Evolutionary conservation across 768 basidiomycete species (phyloP), one percentile per base, ranked within the genome.

Genomic region (Obba rivulosa): DNA sequence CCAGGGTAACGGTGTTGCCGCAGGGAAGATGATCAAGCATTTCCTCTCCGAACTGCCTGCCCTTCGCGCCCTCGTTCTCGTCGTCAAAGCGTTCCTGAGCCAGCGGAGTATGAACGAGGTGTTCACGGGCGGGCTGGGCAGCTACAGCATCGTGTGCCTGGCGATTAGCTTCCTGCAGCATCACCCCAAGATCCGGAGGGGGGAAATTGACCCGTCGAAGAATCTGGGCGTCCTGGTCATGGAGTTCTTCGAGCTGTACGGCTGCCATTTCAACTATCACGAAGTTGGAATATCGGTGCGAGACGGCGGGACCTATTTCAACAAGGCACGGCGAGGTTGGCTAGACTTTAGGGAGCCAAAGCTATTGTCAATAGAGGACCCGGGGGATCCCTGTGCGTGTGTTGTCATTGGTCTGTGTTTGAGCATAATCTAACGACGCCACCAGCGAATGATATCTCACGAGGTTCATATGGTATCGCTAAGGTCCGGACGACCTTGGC

Each of bases 211-310:
- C 57, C 81, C 92, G 0, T 81, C 83, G 55, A 74, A 79, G 58
- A 98, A 98, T 60, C 74, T 98, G 9, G 96, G 96, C 2, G 88
- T 94, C n/a, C 70, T 99, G 46, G 77, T 96, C 39, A 80, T 97
- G 74, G 96, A 99, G 66, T 97, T 98, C 63, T 96, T 98, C 61
- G 94, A 98, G 72, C 74, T 95, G 11, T 98, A 98, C 64, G 95
- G 94, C 14, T 72, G 76, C 42, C 82, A 83, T 64, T 98, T 97
- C 77, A 93, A 94, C 65, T 96, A 92, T 57, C 80, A 85, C 46
- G 83, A 89, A 60, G 81, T 85, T 16, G 95, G 95, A 8, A 90
- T 99, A 54, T 92, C 91, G 11, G 64, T 98, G 18, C 77, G 86
- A 35, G 78, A 89, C 31, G 91, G 93, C 3, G 96, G 96, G 16